These are phyloP conservation scores for Blastomyces parvus DNA, from an alignment of 2,329 filamentous ascomycete species.

Conservation along the genomic window DNA sequence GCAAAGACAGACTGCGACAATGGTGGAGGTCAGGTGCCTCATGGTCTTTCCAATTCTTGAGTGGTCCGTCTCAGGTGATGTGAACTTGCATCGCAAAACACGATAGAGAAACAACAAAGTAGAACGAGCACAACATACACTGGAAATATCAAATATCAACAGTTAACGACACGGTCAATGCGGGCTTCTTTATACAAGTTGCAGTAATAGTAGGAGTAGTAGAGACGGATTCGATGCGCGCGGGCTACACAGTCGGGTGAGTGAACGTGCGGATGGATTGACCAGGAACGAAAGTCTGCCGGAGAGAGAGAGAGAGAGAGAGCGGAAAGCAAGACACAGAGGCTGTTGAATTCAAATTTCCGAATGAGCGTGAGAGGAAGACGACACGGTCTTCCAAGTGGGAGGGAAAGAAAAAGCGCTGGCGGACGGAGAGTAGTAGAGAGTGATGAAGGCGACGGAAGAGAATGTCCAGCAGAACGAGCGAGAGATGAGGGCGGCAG, in stretches of 20 bases:
- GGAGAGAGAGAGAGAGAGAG: not conserved
- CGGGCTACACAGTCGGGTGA: not conserved
- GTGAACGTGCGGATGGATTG: not conserved
- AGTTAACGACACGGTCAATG: not conserved
- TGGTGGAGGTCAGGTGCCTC: not conserved
- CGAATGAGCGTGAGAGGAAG: constrained; percentile 34
- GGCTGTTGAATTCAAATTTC: constrained; percentile 20
- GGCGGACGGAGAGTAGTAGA: constrained; percentile 13
- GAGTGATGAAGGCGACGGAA: constrained; percentile 14
- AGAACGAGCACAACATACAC: not conserved
- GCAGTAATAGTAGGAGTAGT: not conserved
- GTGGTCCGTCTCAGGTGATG: not conserved
- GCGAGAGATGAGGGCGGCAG: constrained; percentile 15
- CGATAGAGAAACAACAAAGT: not conserved
- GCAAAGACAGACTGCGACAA: not conserved
- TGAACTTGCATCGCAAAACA: not conserved
- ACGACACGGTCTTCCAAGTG: constrained; percentile 33
- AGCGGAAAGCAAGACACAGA: not conserved
- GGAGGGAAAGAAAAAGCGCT: constrained; percentile 25
- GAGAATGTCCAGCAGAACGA: constrained; percentile 14
- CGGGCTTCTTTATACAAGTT: not conserved
- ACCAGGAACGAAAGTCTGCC: not conserved
- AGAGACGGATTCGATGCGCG: not conserved
- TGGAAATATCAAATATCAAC: not conserved
- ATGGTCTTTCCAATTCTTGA: not conserved